Evolutionary conservation across 306 rosid species (phyloP), one percentile per base, ranked within the genome.

Genomic region (Ochetophila trinervis): DNA sequence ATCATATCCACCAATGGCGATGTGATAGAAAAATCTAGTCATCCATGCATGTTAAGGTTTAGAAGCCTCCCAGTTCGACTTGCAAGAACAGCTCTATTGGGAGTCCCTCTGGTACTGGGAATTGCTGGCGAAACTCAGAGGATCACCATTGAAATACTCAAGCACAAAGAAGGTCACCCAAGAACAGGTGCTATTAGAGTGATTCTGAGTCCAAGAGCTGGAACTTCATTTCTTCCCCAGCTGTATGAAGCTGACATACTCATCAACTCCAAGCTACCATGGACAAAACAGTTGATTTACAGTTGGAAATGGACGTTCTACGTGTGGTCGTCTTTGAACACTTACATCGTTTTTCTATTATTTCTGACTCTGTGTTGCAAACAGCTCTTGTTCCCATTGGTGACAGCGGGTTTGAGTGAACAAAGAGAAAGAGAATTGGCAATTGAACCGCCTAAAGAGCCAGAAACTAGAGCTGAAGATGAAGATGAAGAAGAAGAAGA

Each of bases 221-320:
- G 98, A 69, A 87, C 89, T 0, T 59, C 74, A 4, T 79, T 71
- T 11, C 79, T 84, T 32, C 96, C 94, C 12, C 85, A 84, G 58
- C 52, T 89, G 53, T 89, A 89, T 42, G 89, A 89, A 81, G 91
- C 94, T 2, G 81, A 79, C 6, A 76, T 93, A 15, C 7, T 76
- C 19, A 53, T 93, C 19, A 79, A 79, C 5, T 87, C 95, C 6
- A 78, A 74, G 45, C 75, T 86, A 18, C 95, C 98, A 2, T 80
- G 85, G 89, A 21, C 77, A 0, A 87, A 84, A 77, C 78, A 87
- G 16, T 35, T 93, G 35, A 67, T 93, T 49, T 67, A 67, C 20
- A 72, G 78, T 30, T 89, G 98, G 98, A 90, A 73, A 63, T 89
- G 96, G 97, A 86, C 97, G 14, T 79, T 82, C 37, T 93, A 76